Base-by-base conservation (phyloP, 805 yeast species). In the Yamadazyma olivae region DNA sequence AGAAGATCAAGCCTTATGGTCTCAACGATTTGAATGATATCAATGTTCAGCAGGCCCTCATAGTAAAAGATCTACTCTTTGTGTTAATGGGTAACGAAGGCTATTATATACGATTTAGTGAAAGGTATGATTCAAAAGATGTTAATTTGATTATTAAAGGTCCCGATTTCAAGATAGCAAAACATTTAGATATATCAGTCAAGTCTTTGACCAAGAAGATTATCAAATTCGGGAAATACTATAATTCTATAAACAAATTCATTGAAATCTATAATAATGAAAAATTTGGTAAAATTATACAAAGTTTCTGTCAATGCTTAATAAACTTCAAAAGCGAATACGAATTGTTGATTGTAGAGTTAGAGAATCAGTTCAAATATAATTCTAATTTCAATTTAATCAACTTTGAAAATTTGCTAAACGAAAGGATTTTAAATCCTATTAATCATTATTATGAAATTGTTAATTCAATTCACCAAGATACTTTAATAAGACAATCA, bases 1-100 rank as follows among this genome's bases (percentile, higher is more conserved):
- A 40, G 21, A 43, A 43, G 19, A 24, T 30, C 14, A 37, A 28
- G 24, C 43, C 40, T n/a, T 28, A 20, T 23, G 33, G 29, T 5
- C 21, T 80, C 22, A 67, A 67, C 32, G 74, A 64, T 35, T 53
- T 72, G 27, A 53, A 50, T n/a, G 75, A 74, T 21, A 52, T 70
- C 3, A 66, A 73, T 32, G 70, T 72, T 3, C 95, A 88, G 53
- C 95, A 89, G 53, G 81, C 85, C 0, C 67, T 81, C 17, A 71
- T 93, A 1, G 66, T 83, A 12, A 70, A 75, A 39, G 99, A 91
- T 54, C 53, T 89, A 7, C 49, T 88, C 15, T 73, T 71, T 47
- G 81, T 85, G 1, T 54, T 93, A 10, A 47, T 79, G 21, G 95
- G 95, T 0, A 58, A 72, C 18, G 95, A 89, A 55, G 97, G 97